A percentile compares a stretch with the other conserved stretches of the same genome.
Conservation (phyloP, 441 rosid genomes). For the Erysimum cheiri region DNA sequence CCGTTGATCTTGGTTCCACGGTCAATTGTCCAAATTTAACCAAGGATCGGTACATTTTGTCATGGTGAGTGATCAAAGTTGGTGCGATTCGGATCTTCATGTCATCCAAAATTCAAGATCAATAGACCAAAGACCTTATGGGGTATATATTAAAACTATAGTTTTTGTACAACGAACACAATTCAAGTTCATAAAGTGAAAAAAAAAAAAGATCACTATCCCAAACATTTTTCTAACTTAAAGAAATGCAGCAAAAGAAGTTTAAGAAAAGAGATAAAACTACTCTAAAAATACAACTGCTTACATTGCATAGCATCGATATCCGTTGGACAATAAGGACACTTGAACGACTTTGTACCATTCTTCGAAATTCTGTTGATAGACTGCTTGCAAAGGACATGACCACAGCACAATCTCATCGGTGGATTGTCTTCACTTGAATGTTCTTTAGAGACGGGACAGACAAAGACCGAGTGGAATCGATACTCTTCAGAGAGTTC, state of each 20-base stretch:
- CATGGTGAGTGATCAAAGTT: neutral
- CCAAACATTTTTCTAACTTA: neutral
- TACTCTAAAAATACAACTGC: constrained; percentile 47
- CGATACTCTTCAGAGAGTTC: constrained; percentile 56
- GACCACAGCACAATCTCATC: constrained; percentile 60
- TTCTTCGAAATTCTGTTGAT: constrained; percentile 66
- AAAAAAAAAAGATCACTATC: neutral
- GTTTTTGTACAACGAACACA: neutral
- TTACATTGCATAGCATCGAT: constrained; percentile 49
- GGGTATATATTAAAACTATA: neutral
- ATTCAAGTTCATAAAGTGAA: neutral
- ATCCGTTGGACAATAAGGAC: constrained; percentile 65
- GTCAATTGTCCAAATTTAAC: neutral
- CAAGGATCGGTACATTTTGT: neutral
- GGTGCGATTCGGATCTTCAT: neutral
- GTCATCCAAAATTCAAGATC: neutral
- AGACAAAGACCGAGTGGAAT: constrained; percentile 60
- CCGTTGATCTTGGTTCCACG: neutral
- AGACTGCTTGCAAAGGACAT: constrained; percentile 63
- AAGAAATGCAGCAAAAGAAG: neutral
- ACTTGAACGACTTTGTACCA: constrained; percentile 55
- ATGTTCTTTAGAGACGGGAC: constrained; percentile 65
- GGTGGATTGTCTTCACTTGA: constrained; percentile 62
- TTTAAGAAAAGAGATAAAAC: neutral
- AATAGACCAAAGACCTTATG: neutral